Base-by-base conservation (phyloP, 768 basidiomycete genomes). In the Boletus huronensis region DNA sequence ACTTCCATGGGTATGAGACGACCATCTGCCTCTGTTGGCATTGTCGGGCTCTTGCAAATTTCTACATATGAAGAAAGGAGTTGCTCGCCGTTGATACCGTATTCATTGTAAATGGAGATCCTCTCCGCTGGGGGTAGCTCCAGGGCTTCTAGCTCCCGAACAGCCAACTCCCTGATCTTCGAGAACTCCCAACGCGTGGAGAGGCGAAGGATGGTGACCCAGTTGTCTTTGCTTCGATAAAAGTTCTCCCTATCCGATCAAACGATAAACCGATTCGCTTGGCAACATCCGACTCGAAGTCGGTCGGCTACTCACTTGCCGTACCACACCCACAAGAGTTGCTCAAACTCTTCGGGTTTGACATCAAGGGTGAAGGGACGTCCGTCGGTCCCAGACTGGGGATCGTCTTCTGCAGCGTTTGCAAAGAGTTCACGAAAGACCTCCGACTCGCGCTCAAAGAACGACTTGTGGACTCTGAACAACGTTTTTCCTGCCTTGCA, bases 251-350 rank as follows among this genome's bases (percentile, higher is more conserved):
- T 88, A 41, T 36, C 7, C 19, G 31, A 55, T 43, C 48, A 19
- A 7, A 23, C 32, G 40, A 39, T 50, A 10, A 54, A 35, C 25
- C 25, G 35, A 36, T 19, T 28, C 35, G 36, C 5, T 29, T n/a
- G 14, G 28, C 23, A 0, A 21, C 3, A 1, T 32, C 8, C 41
- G 14, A 34, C 32, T 34, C 32, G 32, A 14, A 39, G 19, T 21
- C 9, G 13, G 19, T 21, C 9, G 13, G 14, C 2, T 13, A 25
- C 48, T 38, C 52, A 85, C 85, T 72, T 70, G 21, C 83, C 79
- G 19, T 86, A 87, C 57, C 84, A 82, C 0, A 85, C 76, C 80
- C 79, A 84, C 0, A 84, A 53, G 1, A 87, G 76, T 0, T 74
- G 72, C 0, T 73, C 72, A 41, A 85, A 82, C 0, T 84, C 82